Evolutionary conservation across 2,329 filamentous ascomycete species (phyloP), one percentile per base, ranked within the genome.

Genomic region (Fusarium hostae): DNA sequence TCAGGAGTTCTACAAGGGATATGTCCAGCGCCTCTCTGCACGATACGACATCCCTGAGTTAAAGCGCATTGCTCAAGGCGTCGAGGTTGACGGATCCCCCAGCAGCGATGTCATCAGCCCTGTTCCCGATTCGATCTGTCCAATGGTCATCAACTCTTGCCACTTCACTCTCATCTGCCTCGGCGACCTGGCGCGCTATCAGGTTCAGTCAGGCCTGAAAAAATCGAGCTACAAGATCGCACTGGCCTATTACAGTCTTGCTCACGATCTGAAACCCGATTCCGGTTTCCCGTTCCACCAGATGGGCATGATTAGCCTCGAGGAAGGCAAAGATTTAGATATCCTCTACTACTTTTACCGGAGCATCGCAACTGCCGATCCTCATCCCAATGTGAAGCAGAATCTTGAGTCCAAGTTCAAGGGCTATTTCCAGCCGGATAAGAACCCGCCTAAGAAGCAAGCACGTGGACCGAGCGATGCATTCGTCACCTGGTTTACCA

Each of bases 321-420:
- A 92, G 58, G 90, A 95, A 75, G 88, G 88, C 63, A 92, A 95
- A 73, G 92, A 97, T 78, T 87, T 98, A 55, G 90, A 94, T 68
- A 91, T 94, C 13, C 91, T 97, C 34, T 98, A 98, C 81, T 91
- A 97, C 80, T 89, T 98, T 43, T 96, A 97, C 78, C 91, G 95
- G 70, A 91, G 95, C 20, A 87, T 96, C 73, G 90, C 91, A 12
- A 91, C 94, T 35, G 86, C 90, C 57, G 86, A 91, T 43, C 94
- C 94, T 8, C 91, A 96, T 77, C 91, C 92, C 1, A 88, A 91
- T 48, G 94, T 94, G 6, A 86, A 87, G 63, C 83, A 85, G 22
- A 98, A 98, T 77, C 85, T 99, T 52, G 91, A 93, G 76, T 86
- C 91, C 59, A 93, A 96, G 78, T 95, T 97, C 78, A 88, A 85